Evolutionary conservation across 495 filamentous ascomycete species (phyloP).

Genomic region (Hypomontagnella monticulosa): DNA sequence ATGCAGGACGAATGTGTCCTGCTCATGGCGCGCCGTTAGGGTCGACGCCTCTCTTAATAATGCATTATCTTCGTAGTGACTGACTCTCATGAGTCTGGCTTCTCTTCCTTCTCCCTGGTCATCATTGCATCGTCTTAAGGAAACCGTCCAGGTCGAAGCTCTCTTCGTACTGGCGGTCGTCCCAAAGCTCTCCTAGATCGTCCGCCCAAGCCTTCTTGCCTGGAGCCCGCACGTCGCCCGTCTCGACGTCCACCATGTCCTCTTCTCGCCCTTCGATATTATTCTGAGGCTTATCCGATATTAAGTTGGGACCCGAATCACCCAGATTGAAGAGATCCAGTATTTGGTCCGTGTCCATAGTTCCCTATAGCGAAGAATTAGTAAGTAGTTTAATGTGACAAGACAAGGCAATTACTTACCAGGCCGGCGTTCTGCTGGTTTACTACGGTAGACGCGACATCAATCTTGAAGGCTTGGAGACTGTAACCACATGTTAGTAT

Average conservation of each 20-base stretch:
- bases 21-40: constrained; percentile 2
- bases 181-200: constrained; percentile 95
- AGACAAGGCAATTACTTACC: constrained; percentile 53
- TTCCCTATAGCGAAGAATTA: constrained; percentile 44
- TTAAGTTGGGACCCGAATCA: constrained; percentile 73
- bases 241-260: constrained; percentile 92
- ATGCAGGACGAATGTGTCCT: constrained; percentile 8
- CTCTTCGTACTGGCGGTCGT: constrained; percentile 95
- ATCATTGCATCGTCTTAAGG: constrained; percentile 82
- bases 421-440: constrained; percentile 98
- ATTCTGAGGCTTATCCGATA: constrained; percentile 64
- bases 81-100: constrained; percentile 11
- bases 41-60: neutral
- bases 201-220: constrained; percentile 96
- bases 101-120: neutral
- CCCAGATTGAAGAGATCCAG: constrained; percentile 95
- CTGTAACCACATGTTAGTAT: constrained; percentile 53
- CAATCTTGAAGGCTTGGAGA: constrained; percentile 99
- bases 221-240: constrained; percentile 90
- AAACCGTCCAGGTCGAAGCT: constrained; percentile 95
- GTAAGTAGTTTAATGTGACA: neutral
- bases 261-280: constrained; percentile 75
- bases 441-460: constrained; percentile 96
- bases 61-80: constrained; percentile 4
- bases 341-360: constrained; percentile 98